Base-by-base conservation (phyloP, 257 asterid genomes). In the Thymus mandschuricus region DNA sequence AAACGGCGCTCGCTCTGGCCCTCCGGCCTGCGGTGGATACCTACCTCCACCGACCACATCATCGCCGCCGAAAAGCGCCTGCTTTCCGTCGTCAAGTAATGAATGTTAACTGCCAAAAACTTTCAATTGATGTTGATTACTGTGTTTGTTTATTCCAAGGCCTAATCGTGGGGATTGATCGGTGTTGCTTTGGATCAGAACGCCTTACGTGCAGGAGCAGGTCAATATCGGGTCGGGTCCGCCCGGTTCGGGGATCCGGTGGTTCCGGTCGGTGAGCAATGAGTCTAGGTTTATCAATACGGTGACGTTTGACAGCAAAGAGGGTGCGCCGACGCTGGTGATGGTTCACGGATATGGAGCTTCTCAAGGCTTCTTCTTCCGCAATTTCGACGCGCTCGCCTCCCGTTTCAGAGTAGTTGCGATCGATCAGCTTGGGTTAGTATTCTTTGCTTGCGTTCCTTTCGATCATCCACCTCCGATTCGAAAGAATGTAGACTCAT, bases 271-370 rank as follows among this genome's bases (percentile, higher is more conserved):
- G n/a, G 83, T 67, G 62, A 91, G 97, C 84, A 71, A 83, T 44
- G 97, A 91, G 51, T 83, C 97, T 13, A 86, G 97, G 85, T 91
- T 88, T 75, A 84, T 94, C 57, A 94, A 94, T 74, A 85, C 99
- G 49, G 93, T 94, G 64, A 89, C 91, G 74, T 91, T 94, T 73
- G 93, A 89, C 60, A 72, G 96, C 83, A 87, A 84, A 79, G 96
- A 89, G 76, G 97, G 82, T 52, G 83, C 99, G 58, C 99, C 98
- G 38, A 91, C 99, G 68, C 83, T 94, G 52, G 97, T 94, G 64
- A 94, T 94, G 97, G 93, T 94, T 58, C 99, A 94, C 45, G 99
- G 99, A 52, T 94, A 91, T 68, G 99, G 80, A 68, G 99, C 99
- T 75, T 94, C 99, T 13, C 99, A 94, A 59, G 99, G 99, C 33